Conservation (phyloP, 306 rosid genomes). For the Trichosanthes truncata region DNA sequence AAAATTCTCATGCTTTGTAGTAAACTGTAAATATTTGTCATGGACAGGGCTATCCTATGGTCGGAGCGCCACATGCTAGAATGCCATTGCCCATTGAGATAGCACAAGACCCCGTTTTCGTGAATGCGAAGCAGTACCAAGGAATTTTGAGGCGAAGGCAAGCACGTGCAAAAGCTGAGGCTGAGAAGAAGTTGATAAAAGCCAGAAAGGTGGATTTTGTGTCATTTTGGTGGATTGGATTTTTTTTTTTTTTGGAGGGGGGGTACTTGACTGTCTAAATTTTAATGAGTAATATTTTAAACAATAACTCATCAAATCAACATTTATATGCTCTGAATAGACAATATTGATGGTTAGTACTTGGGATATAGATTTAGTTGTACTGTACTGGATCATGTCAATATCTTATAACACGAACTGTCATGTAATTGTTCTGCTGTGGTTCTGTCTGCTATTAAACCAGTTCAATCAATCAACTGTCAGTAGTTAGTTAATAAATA, state of each 20-base stretch:
- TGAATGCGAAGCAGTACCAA: conserved; percentile 96
- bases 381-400: neutral
- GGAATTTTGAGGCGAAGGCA: conserved; percentile 96
- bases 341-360: neutral
- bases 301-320: neutral
- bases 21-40: neutral
- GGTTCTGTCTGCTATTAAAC: neutral
- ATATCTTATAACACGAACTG: neutral
- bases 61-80: conserved; percentile 85
- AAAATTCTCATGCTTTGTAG: neutral
- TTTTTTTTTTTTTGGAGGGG: neutral
- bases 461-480: neutral
- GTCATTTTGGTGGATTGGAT: neutral
- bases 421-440: neutral
- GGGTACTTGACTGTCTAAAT: neutral
- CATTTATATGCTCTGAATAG: neutral
- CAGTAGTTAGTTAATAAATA: neutral
- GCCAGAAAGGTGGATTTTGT: conserved; percentile 59
- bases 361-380: neutral
- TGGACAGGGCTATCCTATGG: conserved; percentile 68
- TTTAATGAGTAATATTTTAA: neutral
- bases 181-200: conserved; percentile 84
- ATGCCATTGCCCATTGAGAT: conserved; percentile 96
- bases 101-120: conserved; percentile 97
- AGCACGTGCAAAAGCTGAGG: conserved; percentile 98